Percentiles rank a stretch among this genome's conserved stretches.
These are phyloP conservation scores for Daucus carota DNA, from an alignment of 129 eudicot species.

Conservation along the genomic window DNA sequence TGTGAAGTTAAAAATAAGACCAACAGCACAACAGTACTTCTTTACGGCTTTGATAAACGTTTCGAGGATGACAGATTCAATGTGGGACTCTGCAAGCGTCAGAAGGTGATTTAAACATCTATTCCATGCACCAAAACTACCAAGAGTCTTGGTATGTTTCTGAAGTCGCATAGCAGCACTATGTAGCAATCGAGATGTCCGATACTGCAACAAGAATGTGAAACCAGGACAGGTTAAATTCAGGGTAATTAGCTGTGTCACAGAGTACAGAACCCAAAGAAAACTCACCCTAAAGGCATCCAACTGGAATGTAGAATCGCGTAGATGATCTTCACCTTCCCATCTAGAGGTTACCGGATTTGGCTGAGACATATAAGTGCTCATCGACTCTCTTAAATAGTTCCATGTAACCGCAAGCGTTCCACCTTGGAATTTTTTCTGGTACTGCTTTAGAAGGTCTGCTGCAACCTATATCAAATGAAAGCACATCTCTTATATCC, in stretches of 20 bases:
- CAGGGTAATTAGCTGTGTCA: not conserved
- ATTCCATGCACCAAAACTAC: slow-evolving; percentile 97
- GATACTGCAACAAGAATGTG: slow-evolving; percentile 46
- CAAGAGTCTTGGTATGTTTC: slow-evolving; percentile 87
- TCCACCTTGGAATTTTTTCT: slow-evolving; percentile 85
- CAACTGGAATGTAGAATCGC: slow-evolving; percentile 82
- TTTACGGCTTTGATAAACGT: slow-evolving; percentile 61
- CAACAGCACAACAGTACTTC: slow-evolving; percentile 32
- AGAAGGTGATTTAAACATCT: slow-evolving; percentile 94
- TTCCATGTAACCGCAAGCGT: slow-evolving; percentile 81
- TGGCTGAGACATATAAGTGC: slow-evolving; percentile 78
- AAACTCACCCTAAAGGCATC: slow-evolving; percentile 86
- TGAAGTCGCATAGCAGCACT: slow-evolving; percentile 76
- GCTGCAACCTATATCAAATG: slow-evolving; percentile 65
- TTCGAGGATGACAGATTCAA: slow-evolving; percentile 82
- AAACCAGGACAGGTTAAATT: not conserved
- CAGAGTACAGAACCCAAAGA: not conserved
- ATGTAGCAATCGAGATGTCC: slow-evolving; percentile 92
- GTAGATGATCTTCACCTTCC: slow-evolving; percentile 89
- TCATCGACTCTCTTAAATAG: slow-evolving; percentile 91
- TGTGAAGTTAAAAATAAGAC: not conserved
- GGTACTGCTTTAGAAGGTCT: slow-evolving; percentile 82
- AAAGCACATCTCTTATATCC: not conserved
- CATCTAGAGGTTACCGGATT: slow-evolving; percentile 90
- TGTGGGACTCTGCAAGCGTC: slow-evolving; percentile 95